A percentile compares a stretch with the other conserved stretches of the same genome.
These are phyloP conservation scores for Myxozyma vanderwaltii DNA, from an alignment of 805 yeast species.

Conservation along the genomic window DNA sequence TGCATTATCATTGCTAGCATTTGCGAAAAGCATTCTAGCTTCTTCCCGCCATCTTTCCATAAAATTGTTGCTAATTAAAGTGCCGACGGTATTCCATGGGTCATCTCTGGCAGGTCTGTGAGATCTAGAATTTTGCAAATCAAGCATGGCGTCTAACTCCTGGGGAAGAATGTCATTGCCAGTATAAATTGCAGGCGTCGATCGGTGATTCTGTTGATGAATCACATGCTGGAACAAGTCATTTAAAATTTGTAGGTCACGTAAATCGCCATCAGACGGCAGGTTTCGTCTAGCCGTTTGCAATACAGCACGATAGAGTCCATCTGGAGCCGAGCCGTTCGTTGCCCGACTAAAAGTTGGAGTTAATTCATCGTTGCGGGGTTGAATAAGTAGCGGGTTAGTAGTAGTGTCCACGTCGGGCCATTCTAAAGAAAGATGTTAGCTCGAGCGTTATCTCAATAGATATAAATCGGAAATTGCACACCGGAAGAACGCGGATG, in stretches of 20 bases:
- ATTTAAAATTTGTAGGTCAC: conserved; percentile 17
- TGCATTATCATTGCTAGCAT: conserved; percentile 43
- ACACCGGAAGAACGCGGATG: conserved; percentile 7
- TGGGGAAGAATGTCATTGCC: conserved; percentile 20
- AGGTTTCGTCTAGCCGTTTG: neutral
- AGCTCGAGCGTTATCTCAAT: neutral
- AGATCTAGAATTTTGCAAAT: conserved; percentile 8
- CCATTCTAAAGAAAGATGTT: conserved; percentile 9
- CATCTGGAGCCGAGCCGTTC: neutral
- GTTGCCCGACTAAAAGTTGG: neutral
- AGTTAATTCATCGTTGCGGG: conserved; percentile 2
- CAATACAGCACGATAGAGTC: neutral
- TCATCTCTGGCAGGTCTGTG: conserved; percentile 21
- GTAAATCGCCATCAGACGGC: conserved; percentile 13
- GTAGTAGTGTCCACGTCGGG: conserved; percentile 24
- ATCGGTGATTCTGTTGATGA: conserved; percentile 16
- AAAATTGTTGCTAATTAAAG: conserved; percentile 48
- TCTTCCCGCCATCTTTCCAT: conserved; percentile 70
- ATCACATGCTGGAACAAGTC: conserved; percentile 26
- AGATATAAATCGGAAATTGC: neutral
- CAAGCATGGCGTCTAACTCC: conserved; percentile 25
- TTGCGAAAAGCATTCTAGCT: conserved; percentile 54
- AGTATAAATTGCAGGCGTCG: neutral
- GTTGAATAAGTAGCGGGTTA: conserved; percentile 27
- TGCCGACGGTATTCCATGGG: conserved; percentile 31